Conservation (phyloP, 1,139 yeast genomes). For the Sugiyamaella neomexicana region DNA sequence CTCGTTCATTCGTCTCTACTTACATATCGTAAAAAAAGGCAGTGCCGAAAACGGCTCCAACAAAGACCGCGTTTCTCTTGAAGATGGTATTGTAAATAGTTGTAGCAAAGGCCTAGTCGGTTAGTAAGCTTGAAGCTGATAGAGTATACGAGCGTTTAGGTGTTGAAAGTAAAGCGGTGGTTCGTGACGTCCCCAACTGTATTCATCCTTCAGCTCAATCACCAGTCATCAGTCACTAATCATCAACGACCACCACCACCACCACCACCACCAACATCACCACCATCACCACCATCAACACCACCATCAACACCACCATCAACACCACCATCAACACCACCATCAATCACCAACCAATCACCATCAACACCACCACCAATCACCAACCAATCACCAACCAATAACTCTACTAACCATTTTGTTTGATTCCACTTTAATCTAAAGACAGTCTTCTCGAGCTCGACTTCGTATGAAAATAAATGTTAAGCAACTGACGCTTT, state of each 20-base stretch:
- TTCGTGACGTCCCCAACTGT: too few relatives aligned
- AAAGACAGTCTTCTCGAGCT: not conserved
- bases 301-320: not conserved
- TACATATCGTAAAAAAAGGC: conserved; percentile 87
- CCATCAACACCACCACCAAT: not conserved
- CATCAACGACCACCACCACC: not conserved
- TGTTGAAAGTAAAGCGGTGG: too few relatives aligned
- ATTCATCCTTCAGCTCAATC: too few relatives aligned
- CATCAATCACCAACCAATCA: not conserved
- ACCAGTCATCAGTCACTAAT: too few relatives aligned
- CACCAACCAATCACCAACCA: not conserved
- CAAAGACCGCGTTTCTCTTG: conserved; percentile 92
- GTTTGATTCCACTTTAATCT: not conserved
- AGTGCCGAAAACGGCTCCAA: conserved; percentile 78
- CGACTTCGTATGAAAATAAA: conserved; percentile 1
- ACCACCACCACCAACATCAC: too few relatives aligned
- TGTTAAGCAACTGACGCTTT: not conserved
- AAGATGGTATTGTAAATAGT: conserved; percentile 67
- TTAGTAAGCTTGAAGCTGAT: too few relatives aligned
- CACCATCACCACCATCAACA: not conserved
- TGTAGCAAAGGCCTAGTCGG: conserved; percentile 47
- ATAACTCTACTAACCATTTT: not conserved
- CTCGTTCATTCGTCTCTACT: conserved; percentile 23
- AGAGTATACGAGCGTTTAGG: not conserved
- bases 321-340: not conserved